A percentile compares a stretch with the other conserved stretches of the same genome.
Evolutionary conservation across 139 green algal genomes (phyloP).

Genomic region (Axilococcus clingmanii): DNA sequence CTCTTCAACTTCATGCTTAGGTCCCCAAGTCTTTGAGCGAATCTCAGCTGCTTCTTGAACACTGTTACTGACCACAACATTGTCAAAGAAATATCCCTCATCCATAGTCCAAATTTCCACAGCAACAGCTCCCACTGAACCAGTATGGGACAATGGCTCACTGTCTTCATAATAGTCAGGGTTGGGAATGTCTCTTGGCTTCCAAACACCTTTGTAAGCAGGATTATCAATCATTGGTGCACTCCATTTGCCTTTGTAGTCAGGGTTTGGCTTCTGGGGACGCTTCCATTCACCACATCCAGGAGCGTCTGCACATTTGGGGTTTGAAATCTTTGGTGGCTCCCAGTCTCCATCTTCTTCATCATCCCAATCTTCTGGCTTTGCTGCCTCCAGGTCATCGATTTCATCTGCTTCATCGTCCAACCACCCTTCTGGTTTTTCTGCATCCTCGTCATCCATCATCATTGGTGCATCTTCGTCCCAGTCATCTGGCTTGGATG

Average conservation of each 20-base stretch:
- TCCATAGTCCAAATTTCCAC: constrained; percentile 89
- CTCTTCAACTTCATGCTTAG: constrained; percentile 42
- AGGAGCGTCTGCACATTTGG: constrained; percentile 55
- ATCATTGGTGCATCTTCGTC: constrained; percentile 61
- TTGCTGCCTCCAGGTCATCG: constrained; percentile 57
- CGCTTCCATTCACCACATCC: constrained; percentile 84
- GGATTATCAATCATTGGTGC: constrained; percentile 82
- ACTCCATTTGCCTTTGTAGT: constrained; percentile 83
- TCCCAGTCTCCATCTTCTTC: constrained; percentile 91
- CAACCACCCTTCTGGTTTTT: constrained; percentile 85
- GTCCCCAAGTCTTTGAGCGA: constrained; percentile 37
- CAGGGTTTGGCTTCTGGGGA: constrained; percentile 77
- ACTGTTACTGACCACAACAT: constrained; percentile 63
- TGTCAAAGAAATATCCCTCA: constrained; percentile 66
- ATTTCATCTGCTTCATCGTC: constrained; percentile 76
- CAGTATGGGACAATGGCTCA: constrained; percentile 48
- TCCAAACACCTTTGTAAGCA: constrained; percentile 77
- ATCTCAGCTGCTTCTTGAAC: constrained; percentile 33
- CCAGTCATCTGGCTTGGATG: constrained; percentile 81
- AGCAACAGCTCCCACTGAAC: constrained; percentile 49
- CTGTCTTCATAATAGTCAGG: constrained; percentile 54
- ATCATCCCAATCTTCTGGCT: constrained; percentile 92
- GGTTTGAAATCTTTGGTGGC: constrained; percentile 64
- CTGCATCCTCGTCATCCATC: constrained; percentile 67
- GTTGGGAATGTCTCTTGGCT: constrained; percentile 65